Evolutionary conservation across 164 flowering plant genomes (phyloP), one percentile per base, ranked within the genome.

Genomic region (Chimonanthus praecox): DNA sequence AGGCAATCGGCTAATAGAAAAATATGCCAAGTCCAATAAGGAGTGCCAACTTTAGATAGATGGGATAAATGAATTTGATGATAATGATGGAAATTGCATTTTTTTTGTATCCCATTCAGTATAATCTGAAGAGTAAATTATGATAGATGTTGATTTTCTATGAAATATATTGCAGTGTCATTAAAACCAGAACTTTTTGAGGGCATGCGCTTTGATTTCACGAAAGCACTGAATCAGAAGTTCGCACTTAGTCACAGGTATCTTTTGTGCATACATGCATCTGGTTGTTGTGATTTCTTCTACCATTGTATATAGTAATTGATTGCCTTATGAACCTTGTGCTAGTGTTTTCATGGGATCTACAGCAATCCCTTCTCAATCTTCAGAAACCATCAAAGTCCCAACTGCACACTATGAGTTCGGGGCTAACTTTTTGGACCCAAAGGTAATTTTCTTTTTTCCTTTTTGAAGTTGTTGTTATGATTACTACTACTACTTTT

Each of bases 191-290:
- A 95, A 67, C 83, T 84, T 69, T 95, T 95, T 80, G 99, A 95
- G 81, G 99, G 99, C 48, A 69, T 93, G 88, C 94, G 98, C 49
- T 89, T 95, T 80, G 98, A 95, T 84, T 95, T 93, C 72, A 89
- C 88, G 7, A 93, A 89, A 76, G 90, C 88, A 60, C 88, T 95
- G 47, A 91, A 85, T 77, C 96, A 82, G 76, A 94, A 75, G 76
- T 95, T 95, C 77, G 82, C 93, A 0, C 92, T 95, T 45, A 93
- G 94, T 76, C 99, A 93, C 82, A 92, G 99, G 98, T 95, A 72
- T 33, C 3, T 78, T 66, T 64, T 5, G 11, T 63, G 58, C 67
- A 54, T 54, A 43, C 67, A 49, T 13, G 20, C 47, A 64, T 0
- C 6, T 60, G 61, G 47, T 51, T 7, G 44, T 18, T 51, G 8